These are phyloP conservation scores for Triangularia setosa DNA, from an alignment of 2,329 filamentous ascomycete species.

Conservation along the genomic window DNA sequence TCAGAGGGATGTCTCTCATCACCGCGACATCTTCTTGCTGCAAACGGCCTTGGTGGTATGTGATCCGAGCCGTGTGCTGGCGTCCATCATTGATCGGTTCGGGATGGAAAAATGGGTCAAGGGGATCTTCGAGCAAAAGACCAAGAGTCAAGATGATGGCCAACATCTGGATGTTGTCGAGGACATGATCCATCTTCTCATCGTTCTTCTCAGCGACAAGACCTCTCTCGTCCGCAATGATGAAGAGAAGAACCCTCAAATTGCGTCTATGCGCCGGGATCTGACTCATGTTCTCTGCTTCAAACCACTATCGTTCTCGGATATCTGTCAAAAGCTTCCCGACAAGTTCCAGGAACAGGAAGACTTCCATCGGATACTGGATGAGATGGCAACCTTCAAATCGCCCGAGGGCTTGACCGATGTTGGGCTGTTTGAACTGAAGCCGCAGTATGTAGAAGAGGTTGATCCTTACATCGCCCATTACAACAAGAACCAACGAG, in stretches of 20 bases:
- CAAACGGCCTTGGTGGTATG: slow-evolving; percentile 88
- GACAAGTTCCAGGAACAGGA: slow-evolving; percentile 88
- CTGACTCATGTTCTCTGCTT: slow-evolving; percentile 94
- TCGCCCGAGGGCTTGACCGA: slow-evolving; percentile 88
- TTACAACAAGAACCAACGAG: slow-evolving; percentile 94
- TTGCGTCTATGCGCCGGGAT: slow-evolving; percentile 76
- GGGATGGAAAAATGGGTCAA: slow-evolving; percentile 84
- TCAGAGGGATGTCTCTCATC: slow-evolving; percentile 87
- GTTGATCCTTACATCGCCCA: slow-evolving; percentile 95
- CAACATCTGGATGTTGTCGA: slow-evolving; percentile 93
- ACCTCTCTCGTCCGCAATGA: slow-evolving; percentile 70
- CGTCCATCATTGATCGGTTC: slow-evolving; percentile 87
- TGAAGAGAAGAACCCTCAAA: slow-evolving; percentile 60
- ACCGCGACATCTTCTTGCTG: slow-evolving; percentile 89
- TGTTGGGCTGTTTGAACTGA: slow-evolving; percentile 89
- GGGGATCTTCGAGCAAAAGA: slow-evolving; percentile 70
- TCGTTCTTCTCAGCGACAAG: slow-evolving; percentile 85
- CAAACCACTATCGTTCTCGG: slow-evolving; percentile 91
- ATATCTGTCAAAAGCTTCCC: slow-evolving; percentile 78
- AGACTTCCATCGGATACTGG: slow-evolving; percentile 77
- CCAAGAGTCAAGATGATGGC: slow-evolving; percentile 73
- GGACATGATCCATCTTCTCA: slow-evolving; percentile 90
- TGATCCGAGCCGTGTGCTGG: slow-evolving; percentile 76
- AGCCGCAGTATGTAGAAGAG: slow-evolving; percentile 77
- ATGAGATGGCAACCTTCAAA: slow-evolving; percentile 85